Conservation (phyloP, 176 grass and related monocot genomes). For the Thalia dealbata region DNA sequence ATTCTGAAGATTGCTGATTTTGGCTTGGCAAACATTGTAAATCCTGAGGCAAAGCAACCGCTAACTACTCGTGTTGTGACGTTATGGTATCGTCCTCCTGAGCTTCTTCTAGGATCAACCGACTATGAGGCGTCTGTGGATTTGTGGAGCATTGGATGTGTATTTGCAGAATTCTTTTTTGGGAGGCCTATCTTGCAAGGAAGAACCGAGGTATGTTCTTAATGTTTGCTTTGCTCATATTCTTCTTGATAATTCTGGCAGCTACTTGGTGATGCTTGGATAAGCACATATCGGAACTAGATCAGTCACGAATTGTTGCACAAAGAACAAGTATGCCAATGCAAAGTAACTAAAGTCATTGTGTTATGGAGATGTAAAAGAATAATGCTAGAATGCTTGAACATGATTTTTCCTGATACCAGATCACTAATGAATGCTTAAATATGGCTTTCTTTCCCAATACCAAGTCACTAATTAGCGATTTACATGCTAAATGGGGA, state of each 20-base stretch:
- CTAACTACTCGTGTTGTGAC: conserved; percentile 85
- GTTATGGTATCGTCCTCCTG: conserved; percentile 91
- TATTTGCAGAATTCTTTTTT: conserved; percentile 71
- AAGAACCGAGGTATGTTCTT: conserved; percentile 58
- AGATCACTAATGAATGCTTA: not conserved
- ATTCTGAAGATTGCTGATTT: conserved; percentile 92
- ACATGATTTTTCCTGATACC: not conserved
- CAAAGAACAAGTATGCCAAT: not conserved
- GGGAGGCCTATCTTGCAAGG: conserved; percentile 76
- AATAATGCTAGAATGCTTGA: not conserved
- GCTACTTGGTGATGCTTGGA: too few relatives aligned
- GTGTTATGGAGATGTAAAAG: not conserved
- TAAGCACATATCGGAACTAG: not conserved
- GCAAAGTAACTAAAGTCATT: not conserved
- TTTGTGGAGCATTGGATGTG: conserved; percentile 89
- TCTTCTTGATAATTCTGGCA: not conserved
- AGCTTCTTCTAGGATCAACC: conserved; percentile 70
- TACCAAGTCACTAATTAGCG: too few relatives aligned
- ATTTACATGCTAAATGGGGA: too few relatives aligned
- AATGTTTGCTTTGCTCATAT: not conserved
- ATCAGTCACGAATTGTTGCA: not conserved
- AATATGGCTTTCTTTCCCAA: not conserved
- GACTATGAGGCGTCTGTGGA: conserved; percentile 69
- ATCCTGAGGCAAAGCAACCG: conserved; percentile 3
- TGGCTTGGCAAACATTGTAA: conserved; percentile 63